Conservation (phyloP, 1,139 yeast genomes). For the Casaregolazyma suthepensis region DNA sequence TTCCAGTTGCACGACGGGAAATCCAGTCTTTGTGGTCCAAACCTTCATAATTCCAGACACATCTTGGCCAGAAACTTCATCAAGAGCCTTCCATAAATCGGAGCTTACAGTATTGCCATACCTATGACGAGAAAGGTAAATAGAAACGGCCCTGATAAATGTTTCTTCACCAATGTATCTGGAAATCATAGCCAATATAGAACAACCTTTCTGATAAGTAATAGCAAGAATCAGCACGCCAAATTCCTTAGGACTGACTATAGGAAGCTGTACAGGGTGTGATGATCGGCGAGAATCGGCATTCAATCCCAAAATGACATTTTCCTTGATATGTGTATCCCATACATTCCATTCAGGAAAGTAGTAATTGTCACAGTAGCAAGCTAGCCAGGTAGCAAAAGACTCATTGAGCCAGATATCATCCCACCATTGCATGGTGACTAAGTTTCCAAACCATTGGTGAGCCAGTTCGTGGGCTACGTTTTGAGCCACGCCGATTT, state of each 20-base stretch:
- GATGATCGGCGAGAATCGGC: conserved; percentile 67
- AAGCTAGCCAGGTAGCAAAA: conserved; percentile 77
- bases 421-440: conserved; percentile 85
- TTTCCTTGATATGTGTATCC: conserved; percentile 54
- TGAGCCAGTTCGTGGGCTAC: conserved; percentile 79
- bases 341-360: conserved; percentile 71
- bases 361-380: conserved; percentile 57
- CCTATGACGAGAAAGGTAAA: conserved; percentile 51
- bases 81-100: conserved; percentile 54
- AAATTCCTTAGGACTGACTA: conserved; percentile 66
- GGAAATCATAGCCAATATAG: conserved; percentile 64
- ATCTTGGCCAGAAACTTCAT: conserved; percentile 51
- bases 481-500: conserved; percentile 69
- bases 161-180: conserved; percentile 59
- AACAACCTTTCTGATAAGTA: conserved; percentile 70
- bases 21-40: conserved; percentile 64
- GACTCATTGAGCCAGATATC: conserved; percentile 81
- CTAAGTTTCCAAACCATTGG: conserved; percentile 80
- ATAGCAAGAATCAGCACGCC: conserved; percentile 75
- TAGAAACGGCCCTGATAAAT: conserved; percentile 65
- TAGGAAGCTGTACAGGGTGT: conserved; percentile 75
- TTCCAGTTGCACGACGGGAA: conserved; percentile 42
- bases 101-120: conserved; percentile 56
- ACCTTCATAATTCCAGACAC: conserved; percentile 47
- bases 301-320: conserved; percentile 56